Conservation (phyloP, 305 asterid species). For the Ilex paraguariensis region DNA sequence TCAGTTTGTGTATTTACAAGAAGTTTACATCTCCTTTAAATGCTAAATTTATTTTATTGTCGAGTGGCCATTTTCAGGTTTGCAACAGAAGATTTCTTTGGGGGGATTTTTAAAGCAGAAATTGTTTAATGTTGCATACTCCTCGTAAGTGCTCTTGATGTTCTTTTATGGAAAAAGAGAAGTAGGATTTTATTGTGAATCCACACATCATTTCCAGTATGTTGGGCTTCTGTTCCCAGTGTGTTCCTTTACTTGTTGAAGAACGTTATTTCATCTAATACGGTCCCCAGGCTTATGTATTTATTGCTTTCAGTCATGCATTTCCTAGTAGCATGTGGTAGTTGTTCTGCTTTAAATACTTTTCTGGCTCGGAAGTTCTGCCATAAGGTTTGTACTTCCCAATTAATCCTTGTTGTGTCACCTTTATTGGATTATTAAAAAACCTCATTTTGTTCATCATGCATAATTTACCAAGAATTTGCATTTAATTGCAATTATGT, state of each 20-base stretch:
- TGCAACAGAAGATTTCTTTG: conserved; percentile 78
- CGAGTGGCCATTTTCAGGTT: conserved; percentile 43
- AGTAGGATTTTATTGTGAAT: not conserved
- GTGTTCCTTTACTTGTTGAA: too few relatives aligned
- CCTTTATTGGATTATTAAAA: too few relatives aligned
- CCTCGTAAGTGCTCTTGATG: conserved; percentile 57
- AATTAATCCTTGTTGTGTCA: too few relatives aligned
- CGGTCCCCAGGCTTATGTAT: not conserved
- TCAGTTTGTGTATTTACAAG: conserved; percentile 4
- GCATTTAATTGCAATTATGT: conserved; percentile 16
- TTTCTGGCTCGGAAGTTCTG: too few relatives aligned
- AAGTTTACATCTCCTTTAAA: not conserved
- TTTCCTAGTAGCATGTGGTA: too few relatives aligned
- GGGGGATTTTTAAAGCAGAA: conserved; percentile 71
- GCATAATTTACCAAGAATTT: not conserved
- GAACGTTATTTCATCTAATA: too few relatives aligned
- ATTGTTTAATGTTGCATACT: conserved; percentile 71
- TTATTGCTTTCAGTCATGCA: too few relatives aligned
- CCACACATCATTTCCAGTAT: too few relatives aligned
- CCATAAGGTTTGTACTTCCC: too few relatives aligned
- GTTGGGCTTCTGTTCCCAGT: not conserved
- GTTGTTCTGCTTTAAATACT: too few relatives aligned
- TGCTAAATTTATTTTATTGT: conserved; percentile 13
- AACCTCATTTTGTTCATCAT: too few relatives aligned
- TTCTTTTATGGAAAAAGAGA: not conserved